These are phyloP conservation scores for Mycosphaerella sp. DNA, from an alignment of 2,329 filamentous ascomycete species.

Conservation along the genomic window DNA sequence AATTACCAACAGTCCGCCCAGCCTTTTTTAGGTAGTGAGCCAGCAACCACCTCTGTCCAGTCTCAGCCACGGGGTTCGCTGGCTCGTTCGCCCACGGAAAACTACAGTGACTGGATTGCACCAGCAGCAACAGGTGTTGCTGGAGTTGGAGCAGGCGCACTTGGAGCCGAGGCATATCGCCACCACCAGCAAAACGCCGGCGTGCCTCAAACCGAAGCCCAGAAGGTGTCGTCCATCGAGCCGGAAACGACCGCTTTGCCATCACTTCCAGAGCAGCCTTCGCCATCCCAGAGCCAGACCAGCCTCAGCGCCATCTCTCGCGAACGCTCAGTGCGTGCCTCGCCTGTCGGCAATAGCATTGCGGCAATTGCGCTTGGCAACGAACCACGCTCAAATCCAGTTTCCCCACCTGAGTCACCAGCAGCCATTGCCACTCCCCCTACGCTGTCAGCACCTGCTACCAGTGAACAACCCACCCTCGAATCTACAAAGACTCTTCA, in stretches of 20 bases:
- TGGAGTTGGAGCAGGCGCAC: slow-evolving; percentile 37
- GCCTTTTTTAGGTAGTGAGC: slow-evolving; percentile 27
- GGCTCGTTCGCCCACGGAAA: slow-evolving; percentile 25
- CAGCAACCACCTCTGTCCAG: slow-evolving; percentile 11
- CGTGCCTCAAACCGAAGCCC: slow-evolving; percentile 4
- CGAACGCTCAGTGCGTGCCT: slow-evolving; percentile 3
- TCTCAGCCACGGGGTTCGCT: slow-evolving; percentile 11
- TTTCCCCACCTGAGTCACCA: background rate
- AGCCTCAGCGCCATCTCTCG: slow-evolving; percentile 7
- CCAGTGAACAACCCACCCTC: background rate
- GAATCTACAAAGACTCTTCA: background rate
- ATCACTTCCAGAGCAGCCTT: background rate
- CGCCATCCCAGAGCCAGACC: background rate
- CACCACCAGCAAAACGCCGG: slow-evolving; percentile 19
- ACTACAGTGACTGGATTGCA: slow-evolving; percentile 49
- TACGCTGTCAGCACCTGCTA: background rate
- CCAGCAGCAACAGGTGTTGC: slow-evolving; percentile 40
- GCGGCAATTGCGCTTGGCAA: slow-evolving; percentile 6
- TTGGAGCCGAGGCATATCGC: slow-evolving; percentile 24
- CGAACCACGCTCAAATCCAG: background rate
- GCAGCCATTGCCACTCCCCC: background rate
- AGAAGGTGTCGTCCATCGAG: slow-evolving; percentile 1
- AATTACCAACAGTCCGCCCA: slow-evolving; percentile 15
- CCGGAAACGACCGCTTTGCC: background rate
- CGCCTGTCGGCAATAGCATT: slow-evolving; percentile 4